phyloP scores from a whole-genome alignment of 1,284 basidiomycete genomes.

The Microstroma glucosiphilum region DNA sequence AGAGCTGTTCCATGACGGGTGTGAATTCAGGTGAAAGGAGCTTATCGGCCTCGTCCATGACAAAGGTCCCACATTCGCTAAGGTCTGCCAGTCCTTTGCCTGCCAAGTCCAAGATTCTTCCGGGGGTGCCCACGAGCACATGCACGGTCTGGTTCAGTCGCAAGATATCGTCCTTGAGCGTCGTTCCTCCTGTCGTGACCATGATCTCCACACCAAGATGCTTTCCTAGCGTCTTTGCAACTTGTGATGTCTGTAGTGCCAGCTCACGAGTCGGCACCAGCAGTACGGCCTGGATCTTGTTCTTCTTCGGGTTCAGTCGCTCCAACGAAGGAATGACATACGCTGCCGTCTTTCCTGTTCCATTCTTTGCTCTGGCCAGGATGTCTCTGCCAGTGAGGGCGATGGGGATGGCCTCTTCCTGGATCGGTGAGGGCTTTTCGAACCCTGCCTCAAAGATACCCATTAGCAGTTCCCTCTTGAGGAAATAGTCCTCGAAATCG shows the following conservation, averaged over 20 bases:
- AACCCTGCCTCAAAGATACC: slow-evolving; percentile 57
- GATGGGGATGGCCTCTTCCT: slow-evolving; percentile 71
- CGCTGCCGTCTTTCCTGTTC: slow-evolving; percentile 75
- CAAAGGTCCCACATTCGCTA: slow-evolving; percentile 83
- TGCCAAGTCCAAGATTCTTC: slow-evolving; percentile 87
- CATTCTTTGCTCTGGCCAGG: slow-evolving; percentile 64
- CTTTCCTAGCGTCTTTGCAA: slow-evolving; percentile 93
- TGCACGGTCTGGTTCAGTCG: slow-evolving; percentile 78
- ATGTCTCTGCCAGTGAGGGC: slow-evolving; percentile 62
- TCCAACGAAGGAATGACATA: slow-evolving; percentile 96
- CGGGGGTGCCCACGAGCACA: slow-evolving; percentile 93
- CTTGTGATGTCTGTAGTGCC: slow-evolving; percentile 74
- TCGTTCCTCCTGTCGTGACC: slow-evolving; percentile 98
- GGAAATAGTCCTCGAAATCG: slow-evolving; percentile 50
- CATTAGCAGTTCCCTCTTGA: slow-evolving; percentile 51
- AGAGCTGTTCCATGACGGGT: slow-evolving; percentile 93
- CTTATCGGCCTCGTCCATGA: slow-evolving; percentile 89
- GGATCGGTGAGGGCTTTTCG: slow-evolving; percentile 92
- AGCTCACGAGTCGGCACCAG: slow-evolving; percentile 50
- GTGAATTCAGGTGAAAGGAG: slow-evolving; percentile 95
- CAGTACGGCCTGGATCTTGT: slow-evolving; percentile 72
- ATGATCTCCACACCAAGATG: slow-evolving; percentile 93
- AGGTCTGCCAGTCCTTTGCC: slow-evolving; percentile 91
- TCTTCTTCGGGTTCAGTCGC: slow-evolving; percentile 75
- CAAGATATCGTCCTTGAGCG: slow-evolving; percentile 94